Conservation (phyloP, 805 yeast species). For the Starmerella bacillaris region DNA sequence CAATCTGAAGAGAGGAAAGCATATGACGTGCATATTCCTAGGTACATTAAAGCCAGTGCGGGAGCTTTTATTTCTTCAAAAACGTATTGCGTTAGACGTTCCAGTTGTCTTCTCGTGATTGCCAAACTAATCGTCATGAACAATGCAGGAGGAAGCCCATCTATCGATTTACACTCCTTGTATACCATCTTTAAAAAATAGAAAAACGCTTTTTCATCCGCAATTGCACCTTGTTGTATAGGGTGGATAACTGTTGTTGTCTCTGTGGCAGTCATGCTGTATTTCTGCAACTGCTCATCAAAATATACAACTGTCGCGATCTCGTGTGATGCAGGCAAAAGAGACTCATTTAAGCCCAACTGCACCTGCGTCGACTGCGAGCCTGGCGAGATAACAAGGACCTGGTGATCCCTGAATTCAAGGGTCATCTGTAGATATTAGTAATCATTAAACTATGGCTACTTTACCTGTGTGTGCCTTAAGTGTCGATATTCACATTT, state of each 20-base stretch:
- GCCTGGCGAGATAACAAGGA: slow-evolving; percentile 56
- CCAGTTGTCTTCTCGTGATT: slow-evolving; percentile 56
- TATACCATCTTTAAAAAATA: slow-evolving; percentile 36
- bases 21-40: slow-evolving; percentile 49
- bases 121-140: slow-evolving; percentile 39
- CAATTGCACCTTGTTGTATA: slow-evolving; percentile 44
- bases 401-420: slow-evolving; percentile 25
- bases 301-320: slow-evolving; percentile 63
- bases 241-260: slow-evolving; percentile 39
- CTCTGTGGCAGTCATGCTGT: slow-evolving; percentile 23
- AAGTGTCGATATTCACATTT: too few relatives aligned
- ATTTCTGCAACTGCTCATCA: slow-evolving; percentile 13
- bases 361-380: slow-evolving; percentile 56
- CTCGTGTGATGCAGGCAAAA: slow-evolving; percentile 55
- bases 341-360: slow-evolving; percentile 56
- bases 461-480: too few relatives aligned
- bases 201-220: slow-evolving; percentile 50
- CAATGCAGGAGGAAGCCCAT: slow-evolving; percentile 43
- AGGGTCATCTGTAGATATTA: slow-evolving; percentile 17
- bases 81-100: slow-evolving; percentile 51
- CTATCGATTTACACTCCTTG: slow-evolving; percentile 29
- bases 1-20: slow-evolving; percentile 49
- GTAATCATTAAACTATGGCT: too few relatives aligned
- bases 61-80: slow-evolving; percentile 58
- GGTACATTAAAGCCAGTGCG: slow-evolving; percentile 53